Evolutionary conservation across 2,329 filamentous ascomycete species (phyloP).

Genomic region (Penicillium sp.): DNA sequence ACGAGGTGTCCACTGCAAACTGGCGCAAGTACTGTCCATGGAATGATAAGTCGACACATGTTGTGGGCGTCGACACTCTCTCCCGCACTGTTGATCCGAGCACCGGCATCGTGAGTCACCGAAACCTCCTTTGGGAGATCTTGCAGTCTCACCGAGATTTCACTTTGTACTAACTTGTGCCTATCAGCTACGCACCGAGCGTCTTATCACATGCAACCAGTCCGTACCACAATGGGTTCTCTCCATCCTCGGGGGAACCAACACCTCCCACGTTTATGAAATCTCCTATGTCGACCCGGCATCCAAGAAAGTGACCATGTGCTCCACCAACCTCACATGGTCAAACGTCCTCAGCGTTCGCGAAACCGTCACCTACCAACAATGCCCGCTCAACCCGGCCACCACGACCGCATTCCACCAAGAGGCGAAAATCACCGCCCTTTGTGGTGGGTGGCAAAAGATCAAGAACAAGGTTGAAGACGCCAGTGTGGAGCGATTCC

Average conservation of each 20-base stretch:
- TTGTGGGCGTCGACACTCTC: slow-evolving; percentile 91
- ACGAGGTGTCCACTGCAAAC: slow-evolving; percentile 95
- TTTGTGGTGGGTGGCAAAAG: slow-evolving; percentile 96
- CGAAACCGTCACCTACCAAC: slow-evolving; percentile 87
- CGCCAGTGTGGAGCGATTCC: slow-evolving; percentile 81
- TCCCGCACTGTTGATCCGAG: slow-evolving; percentile 66
- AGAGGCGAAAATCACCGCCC: slow-evolving; percentile 86
- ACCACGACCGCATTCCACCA: slow-evolving; percentile 80
- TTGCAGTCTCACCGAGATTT: not conserved
- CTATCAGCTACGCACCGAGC: slow-evolving; percentile 67
- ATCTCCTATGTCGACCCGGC: slow-evolving; percentile 88
- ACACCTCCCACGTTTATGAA: slow-evolving; percentile 89
- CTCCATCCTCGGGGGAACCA: slow-evolving; percentile 73
- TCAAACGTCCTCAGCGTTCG: slow-evolving; percentile 86
- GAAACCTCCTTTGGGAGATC: not conserved
- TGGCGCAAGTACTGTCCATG: slow-evolving; percentile 99
- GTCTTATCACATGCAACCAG: slow-evolving; percentile 57
- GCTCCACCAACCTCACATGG: slow-evolving; percentile 91
- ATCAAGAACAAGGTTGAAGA: slow-evolving; percentile 97
- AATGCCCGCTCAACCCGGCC: slow-evolving; percentile 51
- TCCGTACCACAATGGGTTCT: slow-evolving; percentile 60
- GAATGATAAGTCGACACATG: slow-evolving; percentile 98
- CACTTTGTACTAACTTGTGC: slow-evolving; percentile 12
- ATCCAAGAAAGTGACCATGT: slow-evolving; percentile 89
- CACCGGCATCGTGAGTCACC: slow-evolving; percentile 64